Evolutionary conservation across 805 yeast species (phyloP).

Genomic region (Kluyveromyces nonfermentans): DNA sequence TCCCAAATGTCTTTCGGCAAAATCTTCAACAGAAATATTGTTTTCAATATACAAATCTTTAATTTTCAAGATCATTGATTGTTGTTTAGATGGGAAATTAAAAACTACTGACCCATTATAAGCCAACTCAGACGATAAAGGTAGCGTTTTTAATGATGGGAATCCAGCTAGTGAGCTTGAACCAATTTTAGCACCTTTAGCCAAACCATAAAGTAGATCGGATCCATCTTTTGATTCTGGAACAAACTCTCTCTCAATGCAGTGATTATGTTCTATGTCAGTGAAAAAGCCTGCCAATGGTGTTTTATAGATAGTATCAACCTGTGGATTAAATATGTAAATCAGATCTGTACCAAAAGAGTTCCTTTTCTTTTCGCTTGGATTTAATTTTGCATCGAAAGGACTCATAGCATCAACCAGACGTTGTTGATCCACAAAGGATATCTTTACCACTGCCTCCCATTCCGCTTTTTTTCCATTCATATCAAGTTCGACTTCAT

Average conservation of each 20-base stretch:
- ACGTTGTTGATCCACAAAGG: slow-evolving; percentile 81
- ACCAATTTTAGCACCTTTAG: slow-evolving; percentile 61
- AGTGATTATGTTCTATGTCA: slow-evolving; percentile 71
- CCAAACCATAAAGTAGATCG: slow-evolving; percentile 44
- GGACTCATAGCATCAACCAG: slow-evolving; percentile 67
- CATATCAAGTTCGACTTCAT: slow-evolving; percentile 76
- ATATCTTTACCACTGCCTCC: slow-evolving; percentile 93
- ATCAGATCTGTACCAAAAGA: slow-evolving; percentile 59
- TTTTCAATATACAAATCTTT: slow-evolving; percentile 39
- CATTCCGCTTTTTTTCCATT: slow-evolving; percentile 94
- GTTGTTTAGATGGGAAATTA: slow-evolving; percentile 76
- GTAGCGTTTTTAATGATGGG: slow-evolving; percentile 70
- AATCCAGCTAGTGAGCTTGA: slow-evolving; percentile 75
- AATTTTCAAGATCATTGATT: slow-evolving; percentile 63
- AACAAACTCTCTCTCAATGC: slow-evolving; percentile 51
- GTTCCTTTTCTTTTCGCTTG: slow-evolving; percentile 69
- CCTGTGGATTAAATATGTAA: slow-evolving; percentile 71
- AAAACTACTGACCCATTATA: slow-evolving; percentile 65
- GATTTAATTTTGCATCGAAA: slow-evolving; percentile 46
- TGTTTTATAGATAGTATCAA: slow-evolving; percentile 54
- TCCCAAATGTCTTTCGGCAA: slow-evolving; percentile 54
- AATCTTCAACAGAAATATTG: slow-evolving; percentile 51
- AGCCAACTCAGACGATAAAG: slow-evolving; percentile 44
- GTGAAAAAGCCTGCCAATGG: slow-evolving; percentile 70
- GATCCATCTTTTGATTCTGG: slow-evolving; percentile 39